phyloP scores from a whole-genome alignment of 108 stramenopile genomes.

The Cylindrotheca fusiformis region DNA sequence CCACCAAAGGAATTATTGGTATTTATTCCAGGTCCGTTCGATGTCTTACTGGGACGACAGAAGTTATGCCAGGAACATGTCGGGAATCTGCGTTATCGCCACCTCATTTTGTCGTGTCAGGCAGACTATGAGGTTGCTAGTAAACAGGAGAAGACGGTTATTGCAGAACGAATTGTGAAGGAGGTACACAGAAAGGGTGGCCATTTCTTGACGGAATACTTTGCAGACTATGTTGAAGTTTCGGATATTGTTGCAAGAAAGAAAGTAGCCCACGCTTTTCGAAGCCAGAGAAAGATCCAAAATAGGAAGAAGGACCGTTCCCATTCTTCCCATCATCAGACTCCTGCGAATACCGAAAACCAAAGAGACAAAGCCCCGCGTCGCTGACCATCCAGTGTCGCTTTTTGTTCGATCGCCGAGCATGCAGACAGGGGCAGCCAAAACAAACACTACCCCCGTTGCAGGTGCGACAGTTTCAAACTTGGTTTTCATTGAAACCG shows the following conservation, averaged over 20 bases:
- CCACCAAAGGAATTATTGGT: not conserved
- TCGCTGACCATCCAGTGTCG: slow-evolving; percentile 33
- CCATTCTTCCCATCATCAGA: slow-evolving; percentile 3
- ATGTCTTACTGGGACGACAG: slow-evolving; percentile 13
- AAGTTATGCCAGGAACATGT: not conserved
- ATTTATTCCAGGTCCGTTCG: slow-evolving; percentile 8
- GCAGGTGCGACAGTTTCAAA: slow-evolving; percentile 33
- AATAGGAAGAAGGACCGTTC: not conserved
- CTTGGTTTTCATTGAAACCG: slow-evolving; percentile 27
- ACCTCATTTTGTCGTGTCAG: not conserved
- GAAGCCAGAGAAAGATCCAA: not conserved
- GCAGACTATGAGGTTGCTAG: slow-evolving; percentile 1
- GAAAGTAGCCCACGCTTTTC: slow-evolving; percentile 19
- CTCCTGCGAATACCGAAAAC: too few relatives aligned
- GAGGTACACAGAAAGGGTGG: slow-evolving; percentile 20
- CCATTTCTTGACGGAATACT: slow-evolving; percentile 26
- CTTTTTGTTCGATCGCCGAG: slow-evolving; percentile 15
- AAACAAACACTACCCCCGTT: slow-evolving; percentile 37
- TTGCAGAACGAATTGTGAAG: slow-evolving; percentile 16
- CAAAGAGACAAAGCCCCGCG: too few relatives aligned
- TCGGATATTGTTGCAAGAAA: slow-evolving; percentile 11
- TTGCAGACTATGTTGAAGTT: slow-evolving; percentile 1
- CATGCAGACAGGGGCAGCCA: slow-evolving; percentile 27
- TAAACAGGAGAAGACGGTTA: not conserved
- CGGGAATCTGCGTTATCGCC: slow-evolving; percentile 7